Base-by-base conservation (phyloP, 2,329 filamentous ascomycete genomes). In the Fusarium musae region DNA sequence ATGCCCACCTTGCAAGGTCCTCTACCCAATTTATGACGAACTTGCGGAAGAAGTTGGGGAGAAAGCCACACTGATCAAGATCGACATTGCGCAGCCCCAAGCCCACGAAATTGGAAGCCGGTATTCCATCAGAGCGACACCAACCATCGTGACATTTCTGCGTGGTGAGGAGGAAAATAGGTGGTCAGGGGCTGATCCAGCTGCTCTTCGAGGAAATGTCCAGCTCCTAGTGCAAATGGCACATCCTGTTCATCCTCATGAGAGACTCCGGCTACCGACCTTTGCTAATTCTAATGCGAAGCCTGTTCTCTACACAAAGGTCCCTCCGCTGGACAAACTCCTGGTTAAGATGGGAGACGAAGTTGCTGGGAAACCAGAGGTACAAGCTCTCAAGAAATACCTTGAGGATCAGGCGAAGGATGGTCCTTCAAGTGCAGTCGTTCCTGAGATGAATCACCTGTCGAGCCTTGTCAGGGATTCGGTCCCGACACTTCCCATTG, bases 81-180 rank as follows among this genome's bases (percentile, higher is more conserved):
- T 97, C 17, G 95, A 98, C 78, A 90, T 94, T 53, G 91, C 90
- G 21, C 84, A 87, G 17, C 91, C 90, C 19, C 84, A 87, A 23
- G 91, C 92, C 6, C 88, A 87, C 63, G 89, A 90, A 69, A 89
- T 93, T 53, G 90, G 87, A 30, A 85, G 85, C 46, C 87, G 87
- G 66, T 97, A 93, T 79, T 84, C 86, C 3, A 88, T 98, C 58
- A 87, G 89, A 5, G 92, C 92, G 8, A 97, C 95, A 0, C 96
- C 96, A 2, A 97, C 95, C 0, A 97, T 98, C 78, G 89, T 96
- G 78, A 96, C 94, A 0, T 97, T 95, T 78, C 83, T 96, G 13
- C 91, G 88, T 59, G 94, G 95, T 4, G 83, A 91, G 67, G 90
- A 96, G 79, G 89, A 93, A 54, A 92, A 94, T 70, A 88, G 92